These are phyloP conservation scores for Globisporangium emineosum DNA, from an alignment of 352 stramenopile species.

Conservation along the genomic window DNA sequence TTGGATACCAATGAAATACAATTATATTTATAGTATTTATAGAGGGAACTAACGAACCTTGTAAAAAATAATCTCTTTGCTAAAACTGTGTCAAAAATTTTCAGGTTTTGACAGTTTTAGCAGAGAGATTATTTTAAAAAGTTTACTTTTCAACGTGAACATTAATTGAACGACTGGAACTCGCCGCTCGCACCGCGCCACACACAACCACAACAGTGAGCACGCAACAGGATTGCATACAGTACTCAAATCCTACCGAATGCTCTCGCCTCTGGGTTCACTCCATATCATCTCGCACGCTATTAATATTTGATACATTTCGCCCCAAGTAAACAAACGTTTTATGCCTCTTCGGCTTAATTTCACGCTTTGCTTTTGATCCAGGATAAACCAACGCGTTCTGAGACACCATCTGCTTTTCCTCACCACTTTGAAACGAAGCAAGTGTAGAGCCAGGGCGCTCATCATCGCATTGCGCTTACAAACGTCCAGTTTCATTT, in stretches of 20 bases:
- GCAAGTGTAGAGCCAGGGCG: not conserved
- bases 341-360: not conserved
- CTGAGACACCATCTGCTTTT: constrained; percentile 8
- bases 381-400: constrained; percentile 1
- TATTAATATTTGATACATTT: not conserved
- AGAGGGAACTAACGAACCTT: not conserved
- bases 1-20: not conserved
- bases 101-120: too few species aligned
- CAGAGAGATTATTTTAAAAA: too few species aligned
- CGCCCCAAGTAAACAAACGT: not conserved
- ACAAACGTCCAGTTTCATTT: constrained; percentile 9
- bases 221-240: not conserved
- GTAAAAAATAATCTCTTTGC: not conserved
- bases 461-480: not conserved
- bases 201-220: not conserved
- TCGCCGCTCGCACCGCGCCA: too few species aligned
- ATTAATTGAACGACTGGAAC: too few species aligned
- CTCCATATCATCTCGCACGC: not conserved
- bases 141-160: too few species aligned
- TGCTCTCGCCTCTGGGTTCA: not conserved
- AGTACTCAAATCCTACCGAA: not conserved
- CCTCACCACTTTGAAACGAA: not conserved
- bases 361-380: not conserved
- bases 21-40: not conserved
- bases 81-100: too few species aligned